These are phyloP conservation scores for Aspergillus alliaceus DNA, from an alignment of 2,329 filamentous ascomycete species.

Conservation along the genomic window DNA sequence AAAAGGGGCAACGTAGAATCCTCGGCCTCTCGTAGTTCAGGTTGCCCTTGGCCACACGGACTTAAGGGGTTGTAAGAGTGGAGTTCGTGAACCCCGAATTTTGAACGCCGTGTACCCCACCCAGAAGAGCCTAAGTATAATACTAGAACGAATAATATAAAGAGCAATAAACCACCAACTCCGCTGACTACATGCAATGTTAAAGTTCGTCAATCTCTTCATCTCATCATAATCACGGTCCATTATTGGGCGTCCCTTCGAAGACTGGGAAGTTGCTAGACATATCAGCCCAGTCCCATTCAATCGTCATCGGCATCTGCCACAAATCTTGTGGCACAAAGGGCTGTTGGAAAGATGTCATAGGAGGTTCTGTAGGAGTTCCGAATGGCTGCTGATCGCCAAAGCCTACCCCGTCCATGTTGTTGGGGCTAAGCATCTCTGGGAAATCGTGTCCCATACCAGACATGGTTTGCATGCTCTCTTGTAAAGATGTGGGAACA, in stretches of 20 bases:
- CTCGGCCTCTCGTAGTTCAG: background rate
- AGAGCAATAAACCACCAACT: background rate
- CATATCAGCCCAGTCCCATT: slow-evolving; percentile 74
- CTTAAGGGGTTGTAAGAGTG: background rate
- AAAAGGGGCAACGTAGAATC: background rate
- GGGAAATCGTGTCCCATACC: slow-evolving; percentile 35
- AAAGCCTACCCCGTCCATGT: slow-evolving; percentile 34
- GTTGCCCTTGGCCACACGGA: background rate
- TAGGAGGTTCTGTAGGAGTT: slow-evolving; percentile 29
- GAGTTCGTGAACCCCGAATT: background rate
- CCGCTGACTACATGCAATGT: slow-evolving; percentile 5
- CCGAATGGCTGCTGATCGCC: slow-evolving; percentile 31
- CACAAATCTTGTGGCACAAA: slow-evolving; percentile 91
- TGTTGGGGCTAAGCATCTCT: slow-evolving; percentile 39
- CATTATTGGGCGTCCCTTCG: slow-evolving; percentile 27
- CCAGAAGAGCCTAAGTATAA: slow-evolving; percentile 1
- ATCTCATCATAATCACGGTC: slow-evolving; percentile 25
- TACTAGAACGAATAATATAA: background rate
- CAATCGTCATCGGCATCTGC: slow-evolving; percentile 92
- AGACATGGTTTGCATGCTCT: slow-evolving; percentile 28
- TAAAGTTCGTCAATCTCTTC: slow-evolving; percentile 3
- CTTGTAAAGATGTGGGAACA: slow-evolving; percentile 24
- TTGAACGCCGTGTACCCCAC: slow-evolving; percentile 10
- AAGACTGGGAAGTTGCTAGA: slow-evolving; percentile 39
- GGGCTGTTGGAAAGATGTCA: slow-evolving; percentile 70